Conservation (phyloP, 176 grass and related monocot species). For the Cenchrus americanus region DNA sequence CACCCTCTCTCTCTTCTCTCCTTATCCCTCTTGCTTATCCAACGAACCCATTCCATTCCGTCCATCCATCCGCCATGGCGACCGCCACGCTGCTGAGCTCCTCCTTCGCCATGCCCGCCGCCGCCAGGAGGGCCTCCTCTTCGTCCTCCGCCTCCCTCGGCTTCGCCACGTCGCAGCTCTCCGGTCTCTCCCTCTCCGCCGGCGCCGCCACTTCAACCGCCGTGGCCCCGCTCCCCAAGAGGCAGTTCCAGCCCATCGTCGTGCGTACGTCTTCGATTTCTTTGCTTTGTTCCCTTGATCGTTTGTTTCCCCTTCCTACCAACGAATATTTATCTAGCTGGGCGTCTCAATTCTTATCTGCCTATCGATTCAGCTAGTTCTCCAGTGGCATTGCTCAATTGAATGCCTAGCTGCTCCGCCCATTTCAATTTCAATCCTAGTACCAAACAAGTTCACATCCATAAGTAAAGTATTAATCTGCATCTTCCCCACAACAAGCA, state of each 20-base stretch:
- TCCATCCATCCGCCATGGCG: slow-evolving; percentile 41
- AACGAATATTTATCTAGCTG: not conserved
- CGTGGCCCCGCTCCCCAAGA: slow-evolving; percentile 2
- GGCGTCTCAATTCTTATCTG: not conserved
- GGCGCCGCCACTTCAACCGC: not conserved
- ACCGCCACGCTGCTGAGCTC: slow-evolving; percentile 49
- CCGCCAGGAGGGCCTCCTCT: slow-evolving; percentile 17
- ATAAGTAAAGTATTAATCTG: not conserved
- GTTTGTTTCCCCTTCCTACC: not conserved
- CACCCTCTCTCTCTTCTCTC: not conserved
- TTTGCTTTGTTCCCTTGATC: not conserved
- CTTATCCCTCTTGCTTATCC: slow-evolving; percentile 24
- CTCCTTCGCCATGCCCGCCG: slow-evolving; percentile 39
- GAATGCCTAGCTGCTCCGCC: not conserved
- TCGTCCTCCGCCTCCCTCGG: slow-evolving; percentile 35
- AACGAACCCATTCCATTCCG: not conserved
- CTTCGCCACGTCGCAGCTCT: slow-evolving; percentile 50
- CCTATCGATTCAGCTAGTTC: not conserved
- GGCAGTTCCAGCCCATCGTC: slow-evolving; percentile 46
- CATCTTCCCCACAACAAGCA: not conserved
- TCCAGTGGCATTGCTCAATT: not conserved
- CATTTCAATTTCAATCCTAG: not conserved
- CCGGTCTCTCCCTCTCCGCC: slow-evolving; percentile 47
- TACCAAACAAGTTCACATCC: not conserved
- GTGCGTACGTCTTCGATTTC: slow-evolving; percentile 35